Evolutionary conservation across 164 flowering plant genomes (phyloP).

Genomic region (Berberis vulgaris): DNA sequence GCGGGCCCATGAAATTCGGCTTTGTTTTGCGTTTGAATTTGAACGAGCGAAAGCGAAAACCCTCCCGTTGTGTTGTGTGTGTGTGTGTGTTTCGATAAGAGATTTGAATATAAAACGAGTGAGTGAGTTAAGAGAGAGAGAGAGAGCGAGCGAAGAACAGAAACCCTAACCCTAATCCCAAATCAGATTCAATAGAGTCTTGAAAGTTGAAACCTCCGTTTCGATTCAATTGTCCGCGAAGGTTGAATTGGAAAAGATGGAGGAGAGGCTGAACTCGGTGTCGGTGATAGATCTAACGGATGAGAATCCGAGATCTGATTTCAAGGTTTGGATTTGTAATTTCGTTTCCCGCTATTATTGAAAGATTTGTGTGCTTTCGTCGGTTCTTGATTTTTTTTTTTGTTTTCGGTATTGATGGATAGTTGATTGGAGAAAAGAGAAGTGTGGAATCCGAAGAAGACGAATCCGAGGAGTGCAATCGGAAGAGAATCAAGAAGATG

Average conservation of each 20-base stretch:
- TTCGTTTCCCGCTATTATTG: neutral
- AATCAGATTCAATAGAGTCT: too few species aligned
- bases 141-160: too few species aligned
- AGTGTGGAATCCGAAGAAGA: neutral
- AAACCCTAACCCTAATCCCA: too few species aligned
- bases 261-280: neutral
- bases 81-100: too few species aligned
- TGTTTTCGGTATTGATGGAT: neutral
- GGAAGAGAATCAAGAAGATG: constrained; percentile 41
- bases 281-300: neutral
- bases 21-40: too few species aligned
- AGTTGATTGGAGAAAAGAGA: constrained; percentile 31
- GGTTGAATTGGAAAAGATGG: neutral
- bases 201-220: too few species aligned
- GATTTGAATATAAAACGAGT: too few species aligned
- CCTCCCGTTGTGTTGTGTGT: too few species aligned
- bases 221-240: too few species aligned
- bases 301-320: neutral
- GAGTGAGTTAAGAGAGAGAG: too few species aligned
- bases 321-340: neutral
- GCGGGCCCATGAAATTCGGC: too few species aligned
- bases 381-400: neutral
- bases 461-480: constrained; percentile 14
- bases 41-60: too few species aligned
- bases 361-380: neutral